Evolutionary conservation across 2,329 filamentous ascomycete genomes (phyloP), one percentile per base, ranked within the genome.

Genomic region (Stemphylium beticola): DNA sequence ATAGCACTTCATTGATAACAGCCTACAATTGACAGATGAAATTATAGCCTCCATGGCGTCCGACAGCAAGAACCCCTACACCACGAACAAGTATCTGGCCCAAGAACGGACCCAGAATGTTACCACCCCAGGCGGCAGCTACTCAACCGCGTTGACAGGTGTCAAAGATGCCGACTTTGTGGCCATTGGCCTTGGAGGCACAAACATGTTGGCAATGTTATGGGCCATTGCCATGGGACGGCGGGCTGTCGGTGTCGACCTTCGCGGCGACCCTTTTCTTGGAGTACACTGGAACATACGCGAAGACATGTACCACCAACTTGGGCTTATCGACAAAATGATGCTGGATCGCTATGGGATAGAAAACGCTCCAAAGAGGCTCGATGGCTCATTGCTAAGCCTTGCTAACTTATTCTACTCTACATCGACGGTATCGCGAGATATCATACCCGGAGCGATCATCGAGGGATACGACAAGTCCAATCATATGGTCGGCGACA

Each of bases 211-310:
- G 26, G 60, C 60, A 11, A 64, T 64, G 61, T 18, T 62, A n/a
- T 64, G 56, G 58, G 33, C 61, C 0, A 40, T 64, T 38, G 50
- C 56, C 2, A 61, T 58, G 56, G 61, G 61, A 15, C 46, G 42
- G 12, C 53, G 59, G 11, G 49, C 56, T 8, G 56, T 64, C 7
- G 59, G 61, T 29, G 59, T 64, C 17, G 58, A 62, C 1, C 34
- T 62, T 32, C 58, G 61, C 1, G 56, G 58, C 12, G 59, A 62
- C 17, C 58, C 61, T 5, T 60, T 64, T n/a, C 44, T 64, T 7
- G 61, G 56, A 4, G 61, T 64, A 4, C 59, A 64, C 36, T 64
- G 61, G 58, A 64, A 62, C 20, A 64, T 64, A n/a, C 53, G 58
- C 18, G 50, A 60, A 39, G 59, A 62, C 2, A 50, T 64, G 53